phyloP scores from a whole-genome alignment of 257 asterid genomes.

The Leptodermis oblonga region DNA sequence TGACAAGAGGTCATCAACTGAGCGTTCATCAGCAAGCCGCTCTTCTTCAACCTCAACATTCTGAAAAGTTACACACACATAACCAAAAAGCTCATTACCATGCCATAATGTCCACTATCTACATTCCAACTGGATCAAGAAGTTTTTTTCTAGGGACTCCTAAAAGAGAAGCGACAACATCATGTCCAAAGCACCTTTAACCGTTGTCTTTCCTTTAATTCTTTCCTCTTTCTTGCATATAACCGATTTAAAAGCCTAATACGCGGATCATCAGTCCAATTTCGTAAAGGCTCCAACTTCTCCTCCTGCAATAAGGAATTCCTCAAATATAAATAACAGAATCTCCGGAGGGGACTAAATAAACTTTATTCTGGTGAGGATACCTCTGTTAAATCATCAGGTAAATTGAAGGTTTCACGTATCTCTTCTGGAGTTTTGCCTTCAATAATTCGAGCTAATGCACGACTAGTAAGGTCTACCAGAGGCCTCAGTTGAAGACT shows the following conservation, averaged over 20 bases:
- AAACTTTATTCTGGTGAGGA: neutral
- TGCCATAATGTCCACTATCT: neutral
- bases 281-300: conserved; percentile 46
- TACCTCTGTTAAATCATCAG: conserved; percentile 54
- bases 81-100: neutral
- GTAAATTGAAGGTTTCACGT: conserved; percentile 44
- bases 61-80: conserved; percentile 20
- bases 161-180: conserved; percentile 1
- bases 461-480: conserved; percentile 48
- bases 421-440: conserved; percentile 48
- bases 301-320: conserved; percentile 33
- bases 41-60: conserved; percentile 40
- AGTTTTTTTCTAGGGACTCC: neutral
- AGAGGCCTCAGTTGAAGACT: conserved; percentile 44
- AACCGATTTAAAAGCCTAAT: conserved; percentile 41
- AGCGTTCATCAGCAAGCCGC: conserved; percentile 38
- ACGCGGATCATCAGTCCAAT: conserved; percentile 47
- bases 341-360: neutral
- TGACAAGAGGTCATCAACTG: conserved; percentile 44
- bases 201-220: conserved; percentile 32
- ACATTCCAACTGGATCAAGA: neutral
- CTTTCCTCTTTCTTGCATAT: conserved; percentile 46
- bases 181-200: conserved; percentile 31
- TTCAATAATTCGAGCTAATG: conserved; percentile 47
- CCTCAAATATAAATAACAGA: conserved; percentile 7